These are phyloP conservation scores for Lepidium campestre DNA, from an alignment of 441 rosid species.

Conservation along the genomic window DNA sequence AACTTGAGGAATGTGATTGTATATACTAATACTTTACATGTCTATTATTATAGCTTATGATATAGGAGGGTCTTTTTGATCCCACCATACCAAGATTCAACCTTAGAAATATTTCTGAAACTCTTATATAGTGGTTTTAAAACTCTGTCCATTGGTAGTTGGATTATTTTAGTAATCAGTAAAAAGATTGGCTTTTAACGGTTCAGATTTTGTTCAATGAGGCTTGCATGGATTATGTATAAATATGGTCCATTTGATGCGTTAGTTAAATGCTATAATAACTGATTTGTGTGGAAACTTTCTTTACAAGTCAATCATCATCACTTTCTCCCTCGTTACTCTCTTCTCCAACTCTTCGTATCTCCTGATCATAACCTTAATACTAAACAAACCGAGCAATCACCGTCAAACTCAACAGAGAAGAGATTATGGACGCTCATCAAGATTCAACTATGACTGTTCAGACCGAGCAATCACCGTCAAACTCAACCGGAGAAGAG, in stretches of 20 bases:
- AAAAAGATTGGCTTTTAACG: too few species aligned
- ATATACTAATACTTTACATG: too few species aligned
- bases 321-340: constrained; percentile 13
- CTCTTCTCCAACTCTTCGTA: constrained; percentile 46
- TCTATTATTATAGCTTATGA: background rate
- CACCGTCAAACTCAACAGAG: constrained; percentile 6
- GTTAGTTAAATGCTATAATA: too few species aligned
- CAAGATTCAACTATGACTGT: constrained; percentile 11
- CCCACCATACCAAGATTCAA: background rate
- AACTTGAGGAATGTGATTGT: background rate
- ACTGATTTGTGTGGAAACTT: too few species aligned
- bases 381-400: constrained; percentile 25
- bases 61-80: background rate
- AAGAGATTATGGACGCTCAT: constrained; percentile 21
- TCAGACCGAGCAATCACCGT: constrained; percentile 28
- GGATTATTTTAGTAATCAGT: too few species aligned
- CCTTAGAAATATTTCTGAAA: background rate
- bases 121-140: too few species aligned
- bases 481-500: constrained; percentile 20
- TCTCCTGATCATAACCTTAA: constrained; percentile 17
- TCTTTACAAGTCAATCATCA: too few species aligned
- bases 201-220: too few species aligned
- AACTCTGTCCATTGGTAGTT: too few species aligned
- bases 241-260: too few species aligned
- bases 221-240: too few species aligned